A percentile compares a stretch with the other conserved stretches of the same genome.
phyloP scores from a whole-genome alignment of 2,329 filamentous ascomycete species.

The Diaporthe citrichinensis region DNA sequence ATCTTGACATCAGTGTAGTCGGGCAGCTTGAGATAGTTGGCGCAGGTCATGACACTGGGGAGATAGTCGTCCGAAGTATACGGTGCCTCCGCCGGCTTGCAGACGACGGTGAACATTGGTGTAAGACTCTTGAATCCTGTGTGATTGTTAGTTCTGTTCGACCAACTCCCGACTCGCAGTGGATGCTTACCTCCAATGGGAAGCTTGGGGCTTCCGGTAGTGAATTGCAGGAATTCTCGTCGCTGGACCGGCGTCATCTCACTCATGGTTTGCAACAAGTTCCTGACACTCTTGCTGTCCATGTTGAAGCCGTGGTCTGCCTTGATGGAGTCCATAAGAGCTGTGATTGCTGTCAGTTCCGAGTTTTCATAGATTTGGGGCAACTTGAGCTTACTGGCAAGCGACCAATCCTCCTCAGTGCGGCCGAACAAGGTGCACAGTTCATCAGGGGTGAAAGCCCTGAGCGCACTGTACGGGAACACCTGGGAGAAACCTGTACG shows the following conservation, averaged over 20 bases:
- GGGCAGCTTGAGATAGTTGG: constrained; percentile 98
- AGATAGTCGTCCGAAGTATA: constrained; percentile 96
- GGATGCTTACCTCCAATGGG: constrained; percentile 89
- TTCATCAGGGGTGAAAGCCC: constrained; percentile 95
- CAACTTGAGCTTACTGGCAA: constrained; percentile 81
- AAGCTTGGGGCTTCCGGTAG: constrained; percentile 96
- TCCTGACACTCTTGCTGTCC: constrained; percentile 95
- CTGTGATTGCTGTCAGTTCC: constrained; percentile 59
- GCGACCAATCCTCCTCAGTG: constrained; percentile 95
- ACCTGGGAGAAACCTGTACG: constrained; percentile 92
- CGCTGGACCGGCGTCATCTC: constrained; percentile 81
- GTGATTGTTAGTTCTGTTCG: constrained; percentile 46
- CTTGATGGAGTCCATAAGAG: constrained; percentile 98
- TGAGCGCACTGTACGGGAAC: constrained; percentile 93
- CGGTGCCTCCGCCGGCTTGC: constrained; percentile 96
- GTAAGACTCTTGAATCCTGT: constrained; percentile 96
- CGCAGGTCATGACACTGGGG: constrained; percentile 99
- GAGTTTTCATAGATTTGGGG: background rate
- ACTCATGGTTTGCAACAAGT: constrained; percentile 95
- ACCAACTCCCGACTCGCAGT: background rate
- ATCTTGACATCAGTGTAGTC: constrained; percentile 87
- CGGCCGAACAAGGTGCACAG: constrained; percentile 94
- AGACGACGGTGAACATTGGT: constrained; percentile 99
- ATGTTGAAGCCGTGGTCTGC: constrained; percentile 99
- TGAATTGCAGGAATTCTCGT: constrained; percentile 96